Evolutionary conservation across 164 flowering plant genomes (phyloP).

Genomic region (Annona cherimola): DNA sequence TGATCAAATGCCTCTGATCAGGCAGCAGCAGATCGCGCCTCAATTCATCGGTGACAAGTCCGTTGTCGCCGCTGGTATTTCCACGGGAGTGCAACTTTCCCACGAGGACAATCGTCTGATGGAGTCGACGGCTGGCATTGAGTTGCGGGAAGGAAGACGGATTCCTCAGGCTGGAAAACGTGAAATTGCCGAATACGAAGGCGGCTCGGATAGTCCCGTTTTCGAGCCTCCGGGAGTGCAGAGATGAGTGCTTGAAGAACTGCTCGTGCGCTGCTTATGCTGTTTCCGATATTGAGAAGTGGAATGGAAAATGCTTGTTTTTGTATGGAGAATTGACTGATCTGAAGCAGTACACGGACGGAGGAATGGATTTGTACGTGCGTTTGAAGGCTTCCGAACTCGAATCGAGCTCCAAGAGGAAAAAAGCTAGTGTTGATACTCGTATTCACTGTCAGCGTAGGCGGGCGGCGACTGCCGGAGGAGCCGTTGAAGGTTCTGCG

Average conservation of each 20-base stretch:
- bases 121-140: constrained; percentile 3
- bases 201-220: neutral
- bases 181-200: constrained; percentile 22
- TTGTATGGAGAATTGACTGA: constrained; percentile 27
- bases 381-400: constrained; percentile 25
- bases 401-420: too few relatives aligned
- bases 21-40: constrained; percentile 4
- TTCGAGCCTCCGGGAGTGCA: constrained; percentile 20
- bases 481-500: too few relatives aligned
- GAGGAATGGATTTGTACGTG: constrained; percentile 22
- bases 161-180: constrained; percentile 7
- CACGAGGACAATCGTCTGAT: constrained; percentile 15
- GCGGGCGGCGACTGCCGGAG: too few relatives aligned
- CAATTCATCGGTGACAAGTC: constrained; percentile 3
- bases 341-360: constrained; percentile 3
- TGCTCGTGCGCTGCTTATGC: constrained; percentile 29
- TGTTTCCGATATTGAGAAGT: constrained; percentile 2
- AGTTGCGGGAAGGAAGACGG: constrained; percentile 21
- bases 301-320: constrained; percentile 22
- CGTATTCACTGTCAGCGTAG: too few relatives aligned
- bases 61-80: neutral
- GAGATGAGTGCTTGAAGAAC: constrained; percentile 13
- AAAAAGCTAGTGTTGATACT: too few relatives aligned
- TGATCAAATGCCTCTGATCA: constrained; percentile 6
- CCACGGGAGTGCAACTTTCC: constrained; percentile 4